Evolutionary conservation across 2,329 filamentous ascomycete genomes (phyloP), one percentile per base, ranked within the genome.

Genomic region (Dactylellina cionopaga): DNA sequence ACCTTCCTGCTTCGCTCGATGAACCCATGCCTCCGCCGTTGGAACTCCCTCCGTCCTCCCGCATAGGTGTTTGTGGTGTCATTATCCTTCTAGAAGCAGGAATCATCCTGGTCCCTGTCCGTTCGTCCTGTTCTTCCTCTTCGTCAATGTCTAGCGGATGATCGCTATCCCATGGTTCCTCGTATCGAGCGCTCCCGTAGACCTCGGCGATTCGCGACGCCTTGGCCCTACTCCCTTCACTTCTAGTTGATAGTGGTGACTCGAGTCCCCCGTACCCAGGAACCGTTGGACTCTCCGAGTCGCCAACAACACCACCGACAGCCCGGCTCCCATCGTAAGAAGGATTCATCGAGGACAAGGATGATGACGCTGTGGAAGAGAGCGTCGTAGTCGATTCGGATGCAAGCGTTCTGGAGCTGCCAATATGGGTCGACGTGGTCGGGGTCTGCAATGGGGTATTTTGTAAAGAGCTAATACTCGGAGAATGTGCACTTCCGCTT

Each of bases 11-110:
- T 66, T 66, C 69, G 54, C 52, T 73, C 60, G 66, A 41, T 15
- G 69, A 66, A 64, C 59, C 58, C 60, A 59, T 29, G 35, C 41
- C 69, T n/a, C 60, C 68, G 31, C 49, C 59, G 56, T 59, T 73
- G 25, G 44, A 56, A 24, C 59, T 65, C 24, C 51, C 68, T 47
- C 39, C 46, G 17, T 73, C 69, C 49, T 73, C 69, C 43, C 62
- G 69, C 33, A 65, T 62, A 33, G 59, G 60, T 43, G 69, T 73
- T 35, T 73, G 69, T 10, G 69, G 69, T 47, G 60, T 65, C 62
- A 73, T 73, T 13, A 73, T 73, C 29, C 69, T 65, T 58, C 69
- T 73, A 62, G 69, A 73, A 59, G 69, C 69, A 24, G 69, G 60
- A 60, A 73, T 73, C 22, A 60, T 19, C 69, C 60, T 65, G 15